Evolutionary conservation across 495 filamentous ascomycete species (phyloP).

Genomic region (Platismatia glauca): DNA sequence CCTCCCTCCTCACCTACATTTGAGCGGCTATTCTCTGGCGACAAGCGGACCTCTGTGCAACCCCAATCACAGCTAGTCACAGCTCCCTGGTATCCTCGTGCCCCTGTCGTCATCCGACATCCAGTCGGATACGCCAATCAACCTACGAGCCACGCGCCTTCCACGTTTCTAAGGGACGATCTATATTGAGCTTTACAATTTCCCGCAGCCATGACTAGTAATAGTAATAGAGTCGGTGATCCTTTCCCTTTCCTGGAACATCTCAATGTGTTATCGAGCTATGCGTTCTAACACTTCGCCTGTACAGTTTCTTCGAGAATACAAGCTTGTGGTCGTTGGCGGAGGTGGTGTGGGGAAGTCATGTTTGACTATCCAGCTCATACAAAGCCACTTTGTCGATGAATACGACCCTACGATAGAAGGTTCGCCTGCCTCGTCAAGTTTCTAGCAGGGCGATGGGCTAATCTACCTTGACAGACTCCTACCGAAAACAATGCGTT

Average conservation of each 20-base stretch:
- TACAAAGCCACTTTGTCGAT: conserved; percentile 97
- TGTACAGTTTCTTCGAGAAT: conserved; percentile 86
- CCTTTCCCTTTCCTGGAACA: conserved; percentile 4
- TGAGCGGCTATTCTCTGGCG: conserved; percentile 17
- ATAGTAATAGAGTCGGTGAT: conserved; percentile 23
- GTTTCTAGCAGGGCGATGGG: neutral
- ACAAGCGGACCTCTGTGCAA: conserved; percentile 15
- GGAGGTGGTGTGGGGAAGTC: conserved; percentile 98
- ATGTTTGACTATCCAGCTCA: conserved; percentile 97
- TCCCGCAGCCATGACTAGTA: conserved; percentile 22
- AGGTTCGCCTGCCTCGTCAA: conserved; percentile 48
- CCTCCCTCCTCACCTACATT: neutral
- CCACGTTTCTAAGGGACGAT: conserved; percentile 12
- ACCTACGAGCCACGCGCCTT: conserved; percentile 11
- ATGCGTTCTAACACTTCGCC: conserved; percentile 21
- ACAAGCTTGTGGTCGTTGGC: conserved; percentile 96
- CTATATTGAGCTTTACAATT: conserved; percentile 15
- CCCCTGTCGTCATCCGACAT: conserved; percentile 14
- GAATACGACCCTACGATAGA: conserved; percentile 99
- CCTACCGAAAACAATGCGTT: conserved; percentile 98
- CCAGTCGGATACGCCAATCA: conserved; percentile 12
- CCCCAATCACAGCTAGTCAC: conserved; percentile 7
- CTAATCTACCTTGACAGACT: conserved; percentile 50
- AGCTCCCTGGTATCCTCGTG: neutral
- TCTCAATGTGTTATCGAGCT: neutral